Evolutionary conservation across 768 basidiomycete species (phyloP).

Genomic region (Boletus sensibilis): DNA sequence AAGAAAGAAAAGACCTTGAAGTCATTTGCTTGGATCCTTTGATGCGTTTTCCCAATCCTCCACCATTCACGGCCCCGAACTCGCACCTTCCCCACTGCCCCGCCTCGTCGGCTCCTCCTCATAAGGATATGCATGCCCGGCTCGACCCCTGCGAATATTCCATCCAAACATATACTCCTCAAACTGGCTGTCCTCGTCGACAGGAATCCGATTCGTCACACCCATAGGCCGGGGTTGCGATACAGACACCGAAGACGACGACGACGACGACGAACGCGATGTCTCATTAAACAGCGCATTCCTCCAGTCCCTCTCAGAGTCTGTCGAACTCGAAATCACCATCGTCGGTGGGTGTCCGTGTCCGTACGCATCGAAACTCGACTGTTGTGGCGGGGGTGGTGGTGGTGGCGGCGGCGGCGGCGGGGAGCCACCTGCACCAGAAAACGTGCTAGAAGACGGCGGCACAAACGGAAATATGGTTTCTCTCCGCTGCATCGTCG

Average conservation of each 20-base stretch:
- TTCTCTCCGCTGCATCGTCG: constrained; percentile 14
- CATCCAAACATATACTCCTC: constrained; percentile 21
- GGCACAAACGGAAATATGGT: constrained; percentile 7
- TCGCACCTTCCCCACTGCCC: constrained; percentile 5
- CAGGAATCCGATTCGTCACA: constrained; percentile 18
- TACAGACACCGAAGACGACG: constrained; percentile 5
- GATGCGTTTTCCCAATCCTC: background rate
- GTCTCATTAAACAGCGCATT: constrained; percentile 5
- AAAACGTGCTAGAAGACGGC: constrained; percentile 7
- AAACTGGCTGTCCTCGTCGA: constrained; percentile 19
- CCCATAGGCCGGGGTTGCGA: constrained; percentile 12
- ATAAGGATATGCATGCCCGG: background rate
- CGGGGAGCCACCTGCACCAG: background rate
- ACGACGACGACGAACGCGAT: constrained; percentile 24
- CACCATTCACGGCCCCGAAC: constrained; percentile 3
- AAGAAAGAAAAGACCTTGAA: background rate
- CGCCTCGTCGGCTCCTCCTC: constrained; percentile 7
- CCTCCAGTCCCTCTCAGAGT: constrained; percentile 18
- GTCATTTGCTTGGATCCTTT: background rate
- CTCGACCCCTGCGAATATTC: background rate
- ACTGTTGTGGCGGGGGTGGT: background rate
- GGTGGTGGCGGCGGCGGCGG: background rate
- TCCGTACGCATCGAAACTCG: constrained; percentile 6
- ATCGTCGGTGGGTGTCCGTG: background rate
- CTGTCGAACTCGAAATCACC: constrained; percentile 10